Conservation (phyloP, 352 stramenopile species). For the Pythium biforme region DNA sequence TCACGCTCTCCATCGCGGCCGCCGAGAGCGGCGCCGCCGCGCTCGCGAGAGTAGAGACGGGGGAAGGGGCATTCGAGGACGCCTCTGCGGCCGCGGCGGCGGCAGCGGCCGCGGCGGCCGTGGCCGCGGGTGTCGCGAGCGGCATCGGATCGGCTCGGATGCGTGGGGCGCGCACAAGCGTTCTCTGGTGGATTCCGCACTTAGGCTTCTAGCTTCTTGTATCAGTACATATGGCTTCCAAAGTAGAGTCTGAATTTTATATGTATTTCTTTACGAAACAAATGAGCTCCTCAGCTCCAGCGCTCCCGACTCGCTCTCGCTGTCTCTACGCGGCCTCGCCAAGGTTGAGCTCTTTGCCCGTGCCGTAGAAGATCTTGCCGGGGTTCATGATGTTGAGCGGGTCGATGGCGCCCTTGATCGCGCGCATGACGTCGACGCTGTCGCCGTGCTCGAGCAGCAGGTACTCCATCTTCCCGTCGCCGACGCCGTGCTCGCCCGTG, state of each 20-base stretch:
- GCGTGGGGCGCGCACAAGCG: too few relatives aligned
- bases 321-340: conserved; percentile 10
- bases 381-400: conserved; percentile 97
- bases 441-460: conserved; percentile 82
- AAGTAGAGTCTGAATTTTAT: neutral
- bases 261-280: neutral
- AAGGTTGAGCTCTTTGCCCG: conserved; percentile 21
- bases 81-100: neutral
- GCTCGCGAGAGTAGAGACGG: neutral
- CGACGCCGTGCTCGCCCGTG: conserved; percentile 95
- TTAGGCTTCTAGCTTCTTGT: neutral
- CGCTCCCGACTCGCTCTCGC: too few relatives aligned
- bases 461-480: conserved; percentile 20
- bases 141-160: too few relatives aligned
- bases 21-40: conserved; percentile 15
- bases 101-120: neutral
- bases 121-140: neutral
- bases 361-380: conserved; percentile 93
- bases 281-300: neutral
- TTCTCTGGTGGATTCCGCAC: too few relatives aligned
- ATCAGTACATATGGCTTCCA: conserved; percentile 51
- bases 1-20: conserved; percentile 27
- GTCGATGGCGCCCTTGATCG: conserved; percentile 95
- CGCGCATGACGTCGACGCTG: conserved; percentile 91
- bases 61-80: neutral